Conservation (phyloP, 2,329 filamentous ascomycete species). For the Fusarium haematococcum region DNA sequence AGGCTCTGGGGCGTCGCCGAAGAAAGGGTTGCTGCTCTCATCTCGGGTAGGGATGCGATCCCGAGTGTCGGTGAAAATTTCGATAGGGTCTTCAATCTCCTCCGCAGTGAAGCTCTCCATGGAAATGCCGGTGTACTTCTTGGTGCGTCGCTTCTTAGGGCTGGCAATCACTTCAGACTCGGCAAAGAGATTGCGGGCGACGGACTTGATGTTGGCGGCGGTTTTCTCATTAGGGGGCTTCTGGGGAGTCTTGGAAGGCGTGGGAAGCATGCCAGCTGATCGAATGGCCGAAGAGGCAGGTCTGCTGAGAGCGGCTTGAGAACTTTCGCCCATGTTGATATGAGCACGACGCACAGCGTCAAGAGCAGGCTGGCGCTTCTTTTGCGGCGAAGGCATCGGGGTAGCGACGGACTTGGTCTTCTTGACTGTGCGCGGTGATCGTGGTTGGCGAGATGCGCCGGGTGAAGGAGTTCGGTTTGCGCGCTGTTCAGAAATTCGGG, state of each 20-base stretch:
- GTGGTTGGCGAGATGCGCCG: conserved; percentile 48
- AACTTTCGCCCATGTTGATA: conserved; percentile 56
- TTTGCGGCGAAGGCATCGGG: conserved; percentile 61
- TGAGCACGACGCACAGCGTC: conserved; percentile 62
- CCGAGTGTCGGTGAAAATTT: conserved; percentile 83
- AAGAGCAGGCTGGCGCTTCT: conserved; percentile 61
- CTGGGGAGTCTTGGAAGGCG: conserved; percentile 81
- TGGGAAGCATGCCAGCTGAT: conserved; percentile 73
- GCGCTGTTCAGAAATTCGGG: conserved; percentile 70
- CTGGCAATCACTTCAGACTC: conserved; percentile 69
- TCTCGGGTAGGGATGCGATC: conserved; percentile 80
- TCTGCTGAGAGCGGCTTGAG: conserved; percentile 57
- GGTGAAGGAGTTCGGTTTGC: conserved; percentile 69
- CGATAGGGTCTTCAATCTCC: conserved; percentile 69
- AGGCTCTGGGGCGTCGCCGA: conserved; percentile 57
- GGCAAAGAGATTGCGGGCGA: conserved; percentile 72
- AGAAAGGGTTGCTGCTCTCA: conserved; percentile 79
- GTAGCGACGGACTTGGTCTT: conserved; percentile 51
- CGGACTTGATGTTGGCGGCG: conserved; percentile 62
- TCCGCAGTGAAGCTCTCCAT: conserved; percentile 70
- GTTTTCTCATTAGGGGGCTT: conserved; percentile 68
- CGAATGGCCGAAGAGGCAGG: conserved; percentile 48
- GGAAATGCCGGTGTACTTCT: conserved; percentile 67
- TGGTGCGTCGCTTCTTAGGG: conserved; percentile 68
- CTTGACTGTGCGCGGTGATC: conserved; percentile 50